These are phyloP conservation scores for Chenopodium album DNA, from an alignment of 148 eudicot species.

Conservation along the genomic window DNA sequence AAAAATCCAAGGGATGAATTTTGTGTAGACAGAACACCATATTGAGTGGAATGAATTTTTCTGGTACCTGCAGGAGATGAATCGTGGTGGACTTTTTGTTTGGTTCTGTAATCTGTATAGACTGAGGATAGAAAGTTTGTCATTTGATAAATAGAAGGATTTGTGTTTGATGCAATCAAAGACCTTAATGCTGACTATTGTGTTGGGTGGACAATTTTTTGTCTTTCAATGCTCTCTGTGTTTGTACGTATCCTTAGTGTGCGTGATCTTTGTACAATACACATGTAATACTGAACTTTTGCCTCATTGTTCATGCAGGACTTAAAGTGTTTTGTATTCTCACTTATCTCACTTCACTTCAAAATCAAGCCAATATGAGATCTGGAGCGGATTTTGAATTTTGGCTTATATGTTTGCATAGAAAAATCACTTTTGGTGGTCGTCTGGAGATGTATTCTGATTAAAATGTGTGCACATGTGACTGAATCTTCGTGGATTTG, in stretches of 20 bases:
- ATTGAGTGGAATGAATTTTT: background rate
- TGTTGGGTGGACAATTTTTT: background rate
- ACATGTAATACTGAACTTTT: background rate
- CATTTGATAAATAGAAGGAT: background rate
- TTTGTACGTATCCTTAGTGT: background rate
- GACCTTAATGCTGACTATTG: background rate
- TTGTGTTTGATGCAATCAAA: background rate
- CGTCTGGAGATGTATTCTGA: background rate
- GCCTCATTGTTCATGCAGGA: slow-evolving; percentile 46
- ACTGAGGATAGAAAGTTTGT: background rate
- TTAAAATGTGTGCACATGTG: background rate
- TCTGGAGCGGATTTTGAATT: background rate
- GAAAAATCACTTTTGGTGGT: background rate
- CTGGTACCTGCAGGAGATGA: background rate
- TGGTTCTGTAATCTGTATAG: background rate
- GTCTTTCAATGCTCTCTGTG: background rate
- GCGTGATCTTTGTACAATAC: background rate
- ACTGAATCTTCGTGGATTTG: background rate
- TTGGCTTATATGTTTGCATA: background rate
- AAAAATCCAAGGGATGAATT: background rate
- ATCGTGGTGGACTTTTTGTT: background rate
- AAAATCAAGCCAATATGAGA: slow-evolving; percentile 71
- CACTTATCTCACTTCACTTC: slow-evolving; percentile 73
- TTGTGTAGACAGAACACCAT: background rate
- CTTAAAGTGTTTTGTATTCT: slow-evolving; percentile 77